Base-by-base conservation (phyloP, 352 stramenopile species). In the Phytopythium cucurbitacearum region DNA sequence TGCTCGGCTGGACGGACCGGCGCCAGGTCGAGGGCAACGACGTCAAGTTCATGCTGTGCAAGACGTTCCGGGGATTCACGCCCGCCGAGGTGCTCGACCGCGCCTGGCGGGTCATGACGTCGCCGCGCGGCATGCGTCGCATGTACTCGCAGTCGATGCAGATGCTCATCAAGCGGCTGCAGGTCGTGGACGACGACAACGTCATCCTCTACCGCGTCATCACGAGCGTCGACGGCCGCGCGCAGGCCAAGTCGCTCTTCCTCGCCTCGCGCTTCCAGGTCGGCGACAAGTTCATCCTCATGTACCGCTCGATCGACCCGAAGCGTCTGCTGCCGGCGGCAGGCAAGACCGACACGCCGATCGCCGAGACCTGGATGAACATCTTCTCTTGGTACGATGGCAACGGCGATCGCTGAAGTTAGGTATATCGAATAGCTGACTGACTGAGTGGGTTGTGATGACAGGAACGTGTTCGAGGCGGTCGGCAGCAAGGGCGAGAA, bases 161-260 rank as follows among this genome's bases (percentile, higher is more conserved):
- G 38, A 45, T 84, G 33, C 69, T 50, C 1, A 55, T 78, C 39
- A 69, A 80, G 50, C 48, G 56, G 15, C 36, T 70, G 35, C 72
- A 86, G 57, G 49, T 66, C 43, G 65, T 86, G 0, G 75, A 89
- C 59, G 77, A 81, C 9, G 62, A 82, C 60, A 89, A 82, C 53
- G 60, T 86, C 13, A 58, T 87, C 42, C 68, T 69, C 51, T 74
- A 78, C 49, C 71, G 73, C 39, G 57, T 73, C 34, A 79, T 85
- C 38, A 61, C 51, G 7, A 67, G 44, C 28, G 41, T 60, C 0
- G 46, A 54, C 15, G 60, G 56, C 10, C 60, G 46, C 33, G 46
- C 40, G 0, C 41, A 60, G 1, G 70, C 65, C 44, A 75, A 77
- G 54, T 83, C 72, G 9, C 65, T 88, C 21, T 85, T 76, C 43